Evolutionary conservation across 2,329 filamentous ascomycete species (phyloP).

Genomic region (Botrytis tulipae): DNA sequence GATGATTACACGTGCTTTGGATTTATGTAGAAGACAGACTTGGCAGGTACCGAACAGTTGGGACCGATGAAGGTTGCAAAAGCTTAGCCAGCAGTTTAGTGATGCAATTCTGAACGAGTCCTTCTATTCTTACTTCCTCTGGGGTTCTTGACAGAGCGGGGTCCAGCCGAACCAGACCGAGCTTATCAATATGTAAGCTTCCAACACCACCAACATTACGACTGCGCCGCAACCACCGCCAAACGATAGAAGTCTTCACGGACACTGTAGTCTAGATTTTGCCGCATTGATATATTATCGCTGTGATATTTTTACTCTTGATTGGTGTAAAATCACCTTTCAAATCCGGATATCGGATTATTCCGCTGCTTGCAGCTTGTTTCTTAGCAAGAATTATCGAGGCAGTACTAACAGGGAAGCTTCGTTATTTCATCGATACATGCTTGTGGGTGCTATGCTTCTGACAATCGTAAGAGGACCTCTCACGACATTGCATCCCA

Average conservation of each 20-base stretch:
- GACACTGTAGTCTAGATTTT: background rate
- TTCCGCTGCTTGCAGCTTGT: background rate
- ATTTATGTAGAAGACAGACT: background rate
- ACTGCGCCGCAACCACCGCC: no score
- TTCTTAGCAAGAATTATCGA: background rate
- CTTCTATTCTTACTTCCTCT: background rate
- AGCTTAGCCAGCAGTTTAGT: background rate
- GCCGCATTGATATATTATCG: no score
- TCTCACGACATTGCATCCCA: background rate
- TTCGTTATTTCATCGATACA: fast-evolving
- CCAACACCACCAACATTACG: no score
- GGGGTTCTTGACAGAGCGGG: background rate
- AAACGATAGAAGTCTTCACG: background rate
- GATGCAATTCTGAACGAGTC: background rate
- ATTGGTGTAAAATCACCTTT: background rate
- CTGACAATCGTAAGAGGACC: background rate
- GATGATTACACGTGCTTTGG: background rate
- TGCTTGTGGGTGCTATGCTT: background rate
- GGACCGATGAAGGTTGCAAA: background rate
- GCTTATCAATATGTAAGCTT: no score
- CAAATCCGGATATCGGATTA: background rate
- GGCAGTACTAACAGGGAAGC: background rate
- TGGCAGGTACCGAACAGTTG: background rate
- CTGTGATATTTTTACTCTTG: background rate
- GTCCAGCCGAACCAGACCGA: no score